phyloP scores from a whole-genome alignment of 1,139 yeast genomes.

The Protomyces arabidopsidicola region DNA sequence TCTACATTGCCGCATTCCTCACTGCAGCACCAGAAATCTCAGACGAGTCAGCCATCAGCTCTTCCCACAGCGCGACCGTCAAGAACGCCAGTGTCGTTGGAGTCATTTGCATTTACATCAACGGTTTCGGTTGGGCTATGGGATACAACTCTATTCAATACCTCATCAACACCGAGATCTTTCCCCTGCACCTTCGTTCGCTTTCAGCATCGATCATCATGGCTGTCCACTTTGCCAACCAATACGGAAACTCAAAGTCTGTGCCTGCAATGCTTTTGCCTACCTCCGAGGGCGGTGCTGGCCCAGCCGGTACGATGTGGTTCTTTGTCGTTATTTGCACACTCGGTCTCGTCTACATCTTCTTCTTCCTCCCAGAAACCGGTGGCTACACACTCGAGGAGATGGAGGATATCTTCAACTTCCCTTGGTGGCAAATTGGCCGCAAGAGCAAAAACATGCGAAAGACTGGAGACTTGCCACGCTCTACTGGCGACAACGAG shows the following conservation, averaged over 20 bases:
- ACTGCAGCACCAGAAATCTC: slow-evolving; percentile 43
- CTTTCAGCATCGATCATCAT: slow-evolving; percentile 53
- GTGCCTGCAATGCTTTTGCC: slow-evolving; percentile 26
- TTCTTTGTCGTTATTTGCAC: slow-evolving; percentile 14
- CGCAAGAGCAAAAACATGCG: neutral
- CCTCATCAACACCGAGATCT: slow-evolving; percentile 44
- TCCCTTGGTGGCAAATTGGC: slow-evolving; percentile 21
- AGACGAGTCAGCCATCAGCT: slow-evolving; percentile 2
- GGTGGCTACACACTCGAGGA: slow-evolving; percentile 21
- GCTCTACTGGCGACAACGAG: neutral
- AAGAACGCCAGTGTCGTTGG: slow-evolving; percentile 18
- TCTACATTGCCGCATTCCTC: slow-evolving; percentile 48
- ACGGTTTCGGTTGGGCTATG: slow-evolving; percentile 57
- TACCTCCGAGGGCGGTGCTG: slow-evolving; percentile 14
- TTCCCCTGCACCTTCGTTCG: slow-evolving; percentile 54
- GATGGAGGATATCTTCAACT: slow-evolving; percentile 21
- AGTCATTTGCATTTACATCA: slow-evolving; percentile 42
- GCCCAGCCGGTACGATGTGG: slow-evolving; percentile 21
- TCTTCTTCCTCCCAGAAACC: slow-evolving; percentile 25
- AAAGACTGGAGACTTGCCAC: neutral
- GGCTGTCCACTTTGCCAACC: slow-evolving; percentile 58
- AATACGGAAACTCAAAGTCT: slow-evolving; percentile 39
- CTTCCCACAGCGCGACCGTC: slow-evolving; percentile 4
- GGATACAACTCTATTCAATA: slow-evolving; percentile 61
- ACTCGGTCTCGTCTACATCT: slow-evolving; percentile 22